These are phyloP conservation scores for Diaporthe vaccinii DNA, from an alignment of 2,329 filamentous ascomycete genomes.

Conservation along the genomic window DNA sequence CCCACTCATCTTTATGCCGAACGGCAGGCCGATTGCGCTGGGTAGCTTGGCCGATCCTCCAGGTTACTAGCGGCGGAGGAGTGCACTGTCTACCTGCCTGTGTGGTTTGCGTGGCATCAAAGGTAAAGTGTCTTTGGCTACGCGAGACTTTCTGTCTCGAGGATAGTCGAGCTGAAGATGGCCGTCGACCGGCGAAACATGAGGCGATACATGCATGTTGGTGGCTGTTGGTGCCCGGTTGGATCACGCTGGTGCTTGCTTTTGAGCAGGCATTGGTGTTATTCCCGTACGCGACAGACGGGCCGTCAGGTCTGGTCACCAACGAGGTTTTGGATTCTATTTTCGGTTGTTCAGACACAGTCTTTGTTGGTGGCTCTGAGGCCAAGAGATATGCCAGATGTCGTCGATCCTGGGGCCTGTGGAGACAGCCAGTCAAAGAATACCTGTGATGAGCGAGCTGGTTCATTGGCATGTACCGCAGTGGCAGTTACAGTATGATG, in stretches of 20 bases:
- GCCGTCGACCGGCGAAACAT: not conserved
- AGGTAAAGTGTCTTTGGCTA: not conserved
- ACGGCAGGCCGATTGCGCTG: conserved; percentile 17
- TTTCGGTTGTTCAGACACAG: not conserved
- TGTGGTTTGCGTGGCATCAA: not conserved
- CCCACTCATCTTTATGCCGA: conserved; percentile 28
- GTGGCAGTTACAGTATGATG: not conserved
- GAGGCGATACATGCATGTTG: not conserved
- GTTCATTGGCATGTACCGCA: not conserved
- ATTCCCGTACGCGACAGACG: not conserved
- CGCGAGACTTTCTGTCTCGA: not conserved
- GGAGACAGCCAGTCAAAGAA: not conserved
- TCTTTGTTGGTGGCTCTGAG: not conserved
- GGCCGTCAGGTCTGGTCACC: not conserved
- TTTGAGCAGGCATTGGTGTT: not conserved
- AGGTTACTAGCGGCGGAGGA: conserved; percentile 18
- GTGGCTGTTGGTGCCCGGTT: conserved; percentile 1
- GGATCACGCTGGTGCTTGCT: not conserved
- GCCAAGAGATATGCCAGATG: not conserved
- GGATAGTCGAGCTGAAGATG: not conserved
- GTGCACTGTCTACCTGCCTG: not conserved
- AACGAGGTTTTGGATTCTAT: not conserved
- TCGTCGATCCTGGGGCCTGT: not conserved
- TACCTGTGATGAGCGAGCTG: too few species aligned
- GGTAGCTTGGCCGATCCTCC: conserved; percentile 23